A percentile compares a stretch with the other conserved stretches of the same genome.
phyloP scores from a whole-genome alignment of 176 grass and related monocot species.

The Cocos nucifera region DNA sequence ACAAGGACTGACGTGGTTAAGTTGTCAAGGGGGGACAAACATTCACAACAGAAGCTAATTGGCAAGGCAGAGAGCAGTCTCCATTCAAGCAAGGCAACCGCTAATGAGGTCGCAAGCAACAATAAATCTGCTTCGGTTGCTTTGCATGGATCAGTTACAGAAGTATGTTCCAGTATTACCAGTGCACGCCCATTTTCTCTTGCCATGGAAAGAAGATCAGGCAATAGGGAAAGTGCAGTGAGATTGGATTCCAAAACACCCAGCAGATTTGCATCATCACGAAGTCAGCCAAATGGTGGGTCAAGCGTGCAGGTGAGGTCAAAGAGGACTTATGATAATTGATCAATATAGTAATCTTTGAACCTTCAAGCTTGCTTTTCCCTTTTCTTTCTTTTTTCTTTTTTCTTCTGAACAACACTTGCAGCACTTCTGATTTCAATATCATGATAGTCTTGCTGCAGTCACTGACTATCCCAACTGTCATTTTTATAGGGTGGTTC shows the following conservation, averaged over 20 bases:
- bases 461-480: slow-evolving; percentile 3
- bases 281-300: slow-evolving; percentile 17
- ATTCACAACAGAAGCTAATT: slow-evolving; percentile 24
- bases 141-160: slow-evolving; percentile 14
- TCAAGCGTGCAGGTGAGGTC: slow-evolving; percentile 25
- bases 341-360: no score
- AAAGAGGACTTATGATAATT: background rate
- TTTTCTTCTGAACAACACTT: background rate
- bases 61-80: slow-evolving; percentile 19
- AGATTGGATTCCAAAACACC: slow-evolving; percentile 25
- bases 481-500: slow-evolving; percentile 27
- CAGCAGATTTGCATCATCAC: slow-evolving; percentile 19
- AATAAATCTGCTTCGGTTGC: slow-evolving; percentile 29
- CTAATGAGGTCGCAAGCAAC: slow-evolving; percentile 25
- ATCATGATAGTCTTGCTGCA: background rate
- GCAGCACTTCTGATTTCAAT: no score
- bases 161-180: slow-evolving; percentile 18
- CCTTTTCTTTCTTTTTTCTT: background rate
- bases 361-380: no score
- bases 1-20: slow-evolving; percentile 24
- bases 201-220: slow-evolving; percentile 35
- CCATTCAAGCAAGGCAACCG: slow-evolving; percentile 12
- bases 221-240: slow-evolving; percentile 23
- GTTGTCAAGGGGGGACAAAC: slow-evolving; percentile 30
- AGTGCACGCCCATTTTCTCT: slow-evolving; percentile 22